Evolutionary conservation across 805 yeast genomes (phyloP), one percentile per base, ranked within the genome.

Genomic region (baker's yeast (Saccharomyces cerevisiae)): DNA sequence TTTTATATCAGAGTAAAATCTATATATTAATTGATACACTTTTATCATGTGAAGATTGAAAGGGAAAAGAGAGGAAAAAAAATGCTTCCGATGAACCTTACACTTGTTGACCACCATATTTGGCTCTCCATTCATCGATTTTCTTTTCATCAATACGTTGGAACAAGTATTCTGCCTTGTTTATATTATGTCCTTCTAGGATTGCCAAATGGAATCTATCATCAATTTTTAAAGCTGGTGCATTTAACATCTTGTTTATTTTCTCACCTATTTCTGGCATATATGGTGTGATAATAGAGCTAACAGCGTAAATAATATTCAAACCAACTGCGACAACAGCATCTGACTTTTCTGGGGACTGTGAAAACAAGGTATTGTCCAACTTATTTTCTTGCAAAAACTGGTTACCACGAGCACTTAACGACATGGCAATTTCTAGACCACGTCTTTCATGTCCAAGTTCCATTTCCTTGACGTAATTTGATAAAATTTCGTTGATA

Each of bases 361-460:
- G 82, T 53, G 82, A 80, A 72, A 83, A 89, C 60, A 91, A 77
- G 9, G 87, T 77, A 78, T 94, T 94, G 72, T 92, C 98, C 64
- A 94, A 79, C 74, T 91, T 91, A 76, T 91, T 90, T 51, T 92
- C 99, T 75, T 94, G 99, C 70, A 94, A 79, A 79, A 92, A 94
- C 71, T 79, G 87, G 74, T 94, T 94, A 72, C 99, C 99, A 64
- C 96, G 83, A 22, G 96, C 82, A 55, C 96, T 87, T 54, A 94
- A 76, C 31, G 87, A 78, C 97, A 94, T 90, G 57, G 96, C 96
- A 41, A 83, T 71, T 71, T 91, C 98, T 59, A 92, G 77, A 69
- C 97, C 98, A 67, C 83, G 85, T 73, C 97, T 85, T 66, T 89
- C 80, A 67, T 82, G 88, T 49, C 83, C 87, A 36, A 78, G 78